Evolutionary conservation across 2,329 filamentous ascomycete species (phyloP).

Genomic region (Rhexocercosporidium sp.): DNA sequence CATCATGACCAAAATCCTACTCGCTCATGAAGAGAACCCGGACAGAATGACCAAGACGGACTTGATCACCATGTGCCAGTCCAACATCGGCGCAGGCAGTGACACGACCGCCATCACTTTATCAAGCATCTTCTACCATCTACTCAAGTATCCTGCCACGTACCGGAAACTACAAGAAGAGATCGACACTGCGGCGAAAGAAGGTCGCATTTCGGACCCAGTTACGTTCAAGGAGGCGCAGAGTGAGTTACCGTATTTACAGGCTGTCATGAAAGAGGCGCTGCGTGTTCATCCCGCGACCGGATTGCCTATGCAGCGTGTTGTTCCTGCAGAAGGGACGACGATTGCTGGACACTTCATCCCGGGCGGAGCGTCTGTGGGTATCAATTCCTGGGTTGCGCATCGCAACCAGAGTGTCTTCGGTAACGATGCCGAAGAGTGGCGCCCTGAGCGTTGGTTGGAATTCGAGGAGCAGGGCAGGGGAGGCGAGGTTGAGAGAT

Average conservation of each 20-base stretch:
- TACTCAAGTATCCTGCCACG: constrained; percentile 44
- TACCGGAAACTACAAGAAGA: constrained; percentile 41
- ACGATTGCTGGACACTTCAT: constrained; percentile 50
- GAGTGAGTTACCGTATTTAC: constrained; percentile 49
- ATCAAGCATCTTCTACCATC: constrained; percentile 50
- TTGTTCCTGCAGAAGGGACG: constrained; percentile 51
- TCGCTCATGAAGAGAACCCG: constrained; percentile 43
- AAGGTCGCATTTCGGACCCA: constrained; percentile 35
- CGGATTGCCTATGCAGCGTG: constrained; percentile 54
- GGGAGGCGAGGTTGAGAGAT: constrained; percentile 56
- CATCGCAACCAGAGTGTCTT: constrained; percentile 52
- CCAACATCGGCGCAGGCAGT: constrained; percentile 43
- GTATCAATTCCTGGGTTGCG: constrained; percentile 41
- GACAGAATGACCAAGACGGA: constrained; percentile 44
- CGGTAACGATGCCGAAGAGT: constrained; percentile 53
- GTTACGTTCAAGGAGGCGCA: constrained; percentile 48
- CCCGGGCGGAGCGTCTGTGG: constrained; percentile 43
- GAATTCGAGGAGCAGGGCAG: constrained; percentile 45
- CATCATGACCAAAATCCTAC: constrained; percentile 51
- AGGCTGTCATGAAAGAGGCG: constrained; percentile 57
- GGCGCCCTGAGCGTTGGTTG: constrained; percentile 57
- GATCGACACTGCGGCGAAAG: constrained; percentile 36
- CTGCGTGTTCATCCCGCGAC: constrained; percentile 56
- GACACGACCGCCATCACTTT: constrained; percentile 57
- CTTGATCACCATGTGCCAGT: constrained; percentile 33